Evolutionary conservation across 495 filamentous ascomycete species (phyloP).

Genomic region (Cercophora newfieldiana): DNA sequence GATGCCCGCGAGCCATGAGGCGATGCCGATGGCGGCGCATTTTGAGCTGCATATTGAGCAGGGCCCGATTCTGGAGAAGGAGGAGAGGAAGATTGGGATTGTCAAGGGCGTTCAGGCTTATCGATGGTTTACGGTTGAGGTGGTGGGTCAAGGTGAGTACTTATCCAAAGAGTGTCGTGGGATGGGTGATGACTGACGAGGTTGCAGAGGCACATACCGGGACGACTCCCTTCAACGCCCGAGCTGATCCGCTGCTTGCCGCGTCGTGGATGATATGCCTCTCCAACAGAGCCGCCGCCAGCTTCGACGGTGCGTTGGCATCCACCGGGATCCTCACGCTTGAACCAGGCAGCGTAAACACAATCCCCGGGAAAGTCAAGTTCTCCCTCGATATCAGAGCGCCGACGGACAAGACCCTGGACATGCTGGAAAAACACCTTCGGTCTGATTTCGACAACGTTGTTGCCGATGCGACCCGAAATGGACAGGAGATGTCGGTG

Average conservation of each 20-base stretch:
- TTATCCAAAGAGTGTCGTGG: neutral
- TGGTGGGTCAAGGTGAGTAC: conserved; percentile 54
- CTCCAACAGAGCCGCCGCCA: conserved; percentile 61
- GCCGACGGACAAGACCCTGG: conserved; percentile 57
- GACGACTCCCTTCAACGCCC: conserved; percentile 63
- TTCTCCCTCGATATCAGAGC: conserved; percentile 75
- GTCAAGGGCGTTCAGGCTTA: conserved; percentile 71
- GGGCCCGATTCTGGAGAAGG: conserved; percentile 66
- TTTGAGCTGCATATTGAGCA: conserved; percentile 87
- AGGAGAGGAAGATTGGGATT: conserved; percentile 64
- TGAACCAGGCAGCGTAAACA: conserved; percentile 70
- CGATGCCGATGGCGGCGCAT: conserved; percentile 73
- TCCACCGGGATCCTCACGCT: conserved; percentile 71
- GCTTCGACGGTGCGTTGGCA: conserved; percentile 55
- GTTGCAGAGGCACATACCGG: conserved; percentile 67
- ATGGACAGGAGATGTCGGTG: conserved; percentile 34
- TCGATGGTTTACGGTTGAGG: conserved; percentile 68
- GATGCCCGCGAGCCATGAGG: conserved; percentile 56
- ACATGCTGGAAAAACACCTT: conserved; percentile 48
- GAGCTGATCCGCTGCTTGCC: conserved; percentile 65
- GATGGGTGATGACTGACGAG: neutral
- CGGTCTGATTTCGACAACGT: conserved; percentile 33
- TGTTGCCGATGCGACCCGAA: conserved; percentile 29
- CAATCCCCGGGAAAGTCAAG: conserved; percentile 66
- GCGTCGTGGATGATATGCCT: conserved; percentile 69